Conservation (phyloP, 2,329 filamentous ascomycete genomes). For the Colletotrichum tropicale region DNA sequence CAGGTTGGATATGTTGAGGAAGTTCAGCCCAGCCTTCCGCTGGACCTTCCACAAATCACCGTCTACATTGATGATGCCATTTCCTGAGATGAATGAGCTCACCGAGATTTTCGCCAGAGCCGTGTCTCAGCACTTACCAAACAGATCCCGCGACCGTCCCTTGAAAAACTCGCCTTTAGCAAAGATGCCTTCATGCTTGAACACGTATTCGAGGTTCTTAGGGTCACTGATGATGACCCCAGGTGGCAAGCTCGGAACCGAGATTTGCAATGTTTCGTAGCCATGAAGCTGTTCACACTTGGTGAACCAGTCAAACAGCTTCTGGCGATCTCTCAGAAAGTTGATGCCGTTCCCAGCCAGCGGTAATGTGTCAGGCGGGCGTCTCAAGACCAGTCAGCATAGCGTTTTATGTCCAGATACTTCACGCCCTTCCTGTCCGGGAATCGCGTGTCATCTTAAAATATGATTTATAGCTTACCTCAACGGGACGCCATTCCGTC, state of each 20-base stretch:
- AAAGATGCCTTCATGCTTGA: constrained; percentile 65
- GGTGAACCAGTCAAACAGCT: constrained; percentile 67
- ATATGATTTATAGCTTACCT: constrained; percentile 7
- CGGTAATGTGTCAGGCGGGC: constrained; percentile 56
- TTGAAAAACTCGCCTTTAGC: constrained; percentile 68
- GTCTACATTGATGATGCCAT: constrained; percentile 71
- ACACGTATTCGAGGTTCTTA: constrained; percentile 64
- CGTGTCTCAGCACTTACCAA: constrained; percentile 41
- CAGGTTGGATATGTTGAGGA: constrained; percentile 63
- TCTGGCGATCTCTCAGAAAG: constrained; percentile 64
- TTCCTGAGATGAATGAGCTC: constrained; percentile 36
- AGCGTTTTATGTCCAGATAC: background rate
- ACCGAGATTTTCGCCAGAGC: constrained; percentile 27
- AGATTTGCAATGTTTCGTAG: constrained; percentile 65
- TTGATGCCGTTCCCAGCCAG: constrained; percentile 65
- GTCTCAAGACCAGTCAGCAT: constrained; percentile 33
- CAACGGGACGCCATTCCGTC: constrained; percentile 19
- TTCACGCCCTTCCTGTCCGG: background rate
- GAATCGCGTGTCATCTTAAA: background rate
- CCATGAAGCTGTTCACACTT: constrained; percentile 61
- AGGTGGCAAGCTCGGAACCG: constrained; percentile 65
- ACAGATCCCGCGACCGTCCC: constrained; percentile 63
- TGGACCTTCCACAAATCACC: constrained; percentile 68
- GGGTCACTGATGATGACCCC: constrained; percentile 69
- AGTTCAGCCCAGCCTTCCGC: constrained; percentile 64